Evolutionary conservation across 2,329 filamentous ascomycete species (phyloP).

Genomic region (Endothia cerciana): DNA sequence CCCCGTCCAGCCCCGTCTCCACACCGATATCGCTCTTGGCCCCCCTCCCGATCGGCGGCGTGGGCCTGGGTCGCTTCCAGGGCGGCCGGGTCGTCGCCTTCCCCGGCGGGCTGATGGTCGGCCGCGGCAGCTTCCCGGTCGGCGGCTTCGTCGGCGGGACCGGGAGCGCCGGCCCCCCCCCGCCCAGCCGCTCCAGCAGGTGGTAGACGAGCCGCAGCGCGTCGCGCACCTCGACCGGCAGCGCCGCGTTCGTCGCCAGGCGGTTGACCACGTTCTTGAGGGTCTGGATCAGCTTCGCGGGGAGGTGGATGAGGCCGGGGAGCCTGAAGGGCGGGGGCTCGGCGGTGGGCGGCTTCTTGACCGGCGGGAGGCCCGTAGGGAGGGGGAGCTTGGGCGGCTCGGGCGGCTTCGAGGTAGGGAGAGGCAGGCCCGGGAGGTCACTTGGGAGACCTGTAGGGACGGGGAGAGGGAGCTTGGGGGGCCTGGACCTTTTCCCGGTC

Average conservation of each 20-base stretch:
- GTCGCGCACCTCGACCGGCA: not conserved
- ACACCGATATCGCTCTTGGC: not conserved
- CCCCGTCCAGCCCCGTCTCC: not conserved
- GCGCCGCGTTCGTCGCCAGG: not conserved
- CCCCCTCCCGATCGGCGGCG: not conserved
- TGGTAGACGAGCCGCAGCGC: slow-evolving; percentile 5
- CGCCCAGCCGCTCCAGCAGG: slow-evolving; percentile 7
- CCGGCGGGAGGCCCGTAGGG: no score
- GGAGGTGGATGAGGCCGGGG: slow-evolving; percentile 13
- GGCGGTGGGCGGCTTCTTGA: not conserved
- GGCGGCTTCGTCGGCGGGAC: not conserved
- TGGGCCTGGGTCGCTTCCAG: not conserved
- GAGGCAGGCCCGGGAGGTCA: no score
- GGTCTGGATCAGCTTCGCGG: slow-evolving; percentile 1
- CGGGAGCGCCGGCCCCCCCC: not conserved
- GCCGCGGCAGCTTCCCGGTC: no score
- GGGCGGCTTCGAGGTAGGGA: not conserved
- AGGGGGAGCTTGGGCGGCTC: not conserved
- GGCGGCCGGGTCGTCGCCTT: no score
- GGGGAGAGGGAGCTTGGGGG: not conserved
- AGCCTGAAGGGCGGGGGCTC: not conserved
- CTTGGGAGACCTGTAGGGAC: not conserved
- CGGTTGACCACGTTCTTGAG: slow-evolving; percentile 9
- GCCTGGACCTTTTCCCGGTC: no score
- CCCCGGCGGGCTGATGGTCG: no score